Evolutionary conservation across 768 basidiomycete genomes (phyloP).

Genomic region (Kwoniella mangroviensis): DNA sequence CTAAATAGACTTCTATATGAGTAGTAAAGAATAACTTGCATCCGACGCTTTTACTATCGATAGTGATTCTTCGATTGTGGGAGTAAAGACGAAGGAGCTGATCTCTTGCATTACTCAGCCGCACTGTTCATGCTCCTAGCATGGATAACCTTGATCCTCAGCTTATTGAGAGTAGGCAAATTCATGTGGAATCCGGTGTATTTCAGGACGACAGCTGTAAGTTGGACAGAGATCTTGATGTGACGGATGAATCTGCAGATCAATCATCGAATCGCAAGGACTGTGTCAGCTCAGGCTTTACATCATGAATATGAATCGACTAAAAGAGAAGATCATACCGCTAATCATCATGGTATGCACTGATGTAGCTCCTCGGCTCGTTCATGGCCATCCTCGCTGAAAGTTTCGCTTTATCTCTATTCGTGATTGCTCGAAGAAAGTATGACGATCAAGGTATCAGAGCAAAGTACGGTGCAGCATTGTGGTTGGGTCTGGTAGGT

Average conservation of each 20-base stretch:
- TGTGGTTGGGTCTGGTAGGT: constrained; percentile 44
- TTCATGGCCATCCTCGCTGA: constrained; percentile 34
- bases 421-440: constrained; percentile 32
- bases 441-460: constrained; percentile 15
- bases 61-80: no score
- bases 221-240: no score
- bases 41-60: not conserved
- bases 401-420: constrained; percentile 40
- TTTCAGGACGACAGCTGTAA: constrained; percentile 40
- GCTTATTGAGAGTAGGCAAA: constrained; percentile 30
- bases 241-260: no score
- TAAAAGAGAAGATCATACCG: not conserved
- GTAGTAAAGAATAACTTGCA: no score
- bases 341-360: not conserved
- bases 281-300: no score
- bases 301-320: no score
- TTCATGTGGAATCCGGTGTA: constrained; percentile 45
- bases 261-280: no score
- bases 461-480: constrained; percentile 38
- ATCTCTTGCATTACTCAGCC: constrained; percentile 14
- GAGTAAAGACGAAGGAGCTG: not conserved
- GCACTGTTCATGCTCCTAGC: constrained; percentile 38
- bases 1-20: no score
- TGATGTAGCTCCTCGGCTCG: constrained; percentile 32
- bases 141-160: constrained; percentile 34